Percentiles rank a stretch among this genome's conserved stretches.
Evolutionary conservation across 208 protist species (phyloP).

Genomic region (Acanthamoeba lugdunensis): DNA sequence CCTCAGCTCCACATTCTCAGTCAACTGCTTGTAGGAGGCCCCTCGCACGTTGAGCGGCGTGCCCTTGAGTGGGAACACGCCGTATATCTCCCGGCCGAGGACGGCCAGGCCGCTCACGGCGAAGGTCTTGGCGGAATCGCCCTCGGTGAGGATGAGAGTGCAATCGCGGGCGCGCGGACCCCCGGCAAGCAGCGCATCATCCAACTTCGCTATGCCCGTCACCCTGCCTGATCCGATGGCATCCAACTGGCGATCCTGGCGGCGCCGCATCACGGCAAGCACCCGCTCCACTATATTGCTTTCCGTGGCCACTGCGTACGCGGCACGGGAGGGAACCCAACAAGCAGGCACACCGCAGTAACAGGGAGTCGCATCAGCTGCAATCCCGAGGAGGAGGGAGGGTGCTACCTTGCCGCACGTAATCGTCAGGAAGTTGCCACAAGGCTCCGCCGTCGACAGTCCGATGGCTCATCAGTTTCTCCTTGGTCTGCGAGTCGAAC

Average conservation of each 20-base stretch:
- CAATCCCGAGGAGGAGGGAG: too few relatives aligned
- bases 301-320: too few relatives aligned
- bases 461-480: slow-evolving; percentile 95
- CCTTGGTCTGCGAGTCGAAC: slow-evolving; percentile 99
- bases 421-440: slow-evolving; percentile 94
- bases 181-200: slow-evolving; percentile 99
- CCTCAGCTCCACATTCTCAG: slow-evolving; percentile 95
- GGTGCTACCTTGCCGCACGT: slow-evolving; percentile 90
- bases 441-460: slow-evolving; percentile 95
- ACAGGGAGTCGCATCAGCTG: too few relatives aligned
- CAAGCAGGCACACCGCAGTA: too few relatives aligned
- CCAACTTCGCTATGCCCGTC: slow-evolving; percentile 96
- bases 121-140: slow-evolving; percentile 94
- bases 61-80: slow-evolving; percentile 97
- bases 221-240: slow-evolving; percentile 91
- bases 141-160: slow-evolving; percentile 99
- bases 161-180: slow-evolving; percentile 94
- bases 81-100: slow-evolving; percentile 98
- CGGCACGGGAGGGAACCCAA: too few relatives aligned
- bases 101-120: slow-evolving; percentile 96
- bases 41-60: slow-evolving; percentile 99
- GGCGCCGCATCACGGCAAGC: background rate
- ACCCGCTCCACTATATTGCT: too few relatives aligned
- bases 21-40: slow-evolving; percentile 92
- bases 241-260: slow-evolving; percentile 94